Evolutionary conservation across 2,329 filamentous ascomycete species (phyloP).

Genomic region (Fusarium armeniacum): DNA sequence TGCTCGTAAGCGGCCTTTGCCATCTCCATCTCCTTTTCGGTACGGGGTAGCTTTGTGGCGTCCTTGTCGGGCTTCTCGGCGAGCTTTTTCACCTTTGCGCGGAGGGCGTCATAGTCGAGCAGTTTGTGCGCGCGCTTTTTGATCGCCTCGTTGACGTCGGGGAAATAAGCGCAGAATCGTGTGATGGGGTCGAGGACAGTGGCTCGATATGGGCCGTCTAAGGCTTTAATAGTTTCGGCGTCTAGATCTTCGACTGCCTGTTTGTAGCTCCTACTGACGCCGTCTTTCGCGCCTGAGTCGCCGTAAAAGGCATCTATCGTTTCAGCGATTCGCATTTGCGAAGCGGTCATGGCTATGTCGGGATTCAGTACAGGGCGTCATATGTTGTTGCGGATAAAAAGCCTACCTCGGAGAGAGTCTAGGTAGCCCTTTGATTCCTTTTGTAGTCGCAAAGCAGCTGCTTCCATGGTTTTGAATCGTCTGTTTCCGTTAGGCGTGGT

Average conservation of each 20-base stretch:
- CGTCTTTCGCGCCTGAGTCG: constrained; percentile 93
- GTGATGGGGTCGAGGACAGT: constrained; percentile 97
- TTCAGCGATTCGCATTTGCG: constrained; percentile 98
- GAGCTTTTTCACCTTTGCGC: constrained; percentile 95
- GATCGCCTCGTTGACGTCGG: constrained; percentile 98
- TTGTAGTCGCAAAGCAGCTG: constrained; percentile 89
- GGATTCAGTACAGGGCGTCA: constrained; percentile 27
- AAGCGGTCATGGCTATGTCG: constrained; percentile 92
- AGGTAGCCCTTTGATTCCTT: constrained; percentile 99
- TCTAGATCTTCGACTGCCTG: constrained; percentile 98
- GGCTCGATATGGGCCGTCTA: constrained; percentile 94
- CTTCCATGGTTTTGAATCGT: constrained; percentile 97
- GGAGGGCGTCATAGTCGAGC: constrained; percentile 96
- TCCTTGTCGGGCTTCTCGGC: constrained; percentile 99
- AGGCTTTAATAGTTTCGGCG: constrained; percentile 96
- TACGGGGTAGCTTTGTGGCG: constrained; percentile 92
- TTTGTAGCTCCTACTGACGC: constrained; percentile 96
- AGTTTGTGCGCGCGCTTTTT: constrained; percentile 99
- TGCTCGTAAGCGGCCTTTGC: constrained; percentile 94
- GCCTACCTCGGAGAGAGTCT: constrained; percentile 87
- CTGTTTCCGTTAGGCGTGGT: constrained; percentile 61
- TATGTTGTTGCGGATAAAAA: not conserved
- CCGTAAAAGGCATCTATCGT: constrained; percentile 99
- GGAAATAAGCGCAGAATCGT: constrained; percentile 97
- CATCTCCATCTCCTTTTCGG: constrained; percentile 97